phyloP scores from a whole-genome alignment of 2,329 filamentous ascomycete genomes.

The Cordyceps militaris region DNA sequence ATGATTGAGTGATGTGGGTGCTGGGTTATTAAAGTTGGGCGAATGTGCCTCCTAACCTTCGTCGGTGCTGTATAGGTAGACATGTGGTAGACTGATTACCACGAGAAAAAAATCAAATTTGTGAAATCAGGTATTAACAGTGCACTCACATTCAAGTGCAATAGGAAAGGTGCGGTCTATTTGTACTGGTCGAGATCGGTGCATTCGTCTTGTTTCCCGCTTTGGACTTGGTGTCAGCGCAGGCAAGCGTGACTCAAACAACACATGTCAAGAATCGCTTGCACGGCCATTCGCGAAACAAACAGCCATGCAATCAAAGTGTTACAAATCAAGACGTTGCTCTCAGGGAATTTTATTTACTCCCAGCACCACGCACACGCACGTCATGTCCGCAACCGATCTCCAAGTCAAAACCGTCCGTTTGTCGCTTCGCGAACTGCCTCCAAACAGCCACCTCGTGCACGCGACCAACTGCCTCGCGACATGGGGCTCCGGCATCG shows the following conservation, averaged over 20 bases:
- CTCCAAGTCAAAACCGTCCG: neutral
- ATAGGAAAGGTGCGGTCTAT: too few species aligned
- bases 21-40: too few species aligned
- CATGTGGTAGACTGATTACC: too few species aligned
- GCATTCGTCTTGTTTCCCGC: too few species aligned
- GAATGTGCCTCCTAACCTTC: too few species aligned
- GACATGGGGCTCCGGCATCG: constrained; percentile 25
- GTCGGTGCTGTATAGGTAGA: too few species aligned
- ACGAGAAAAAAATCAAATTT: too few species aligned
- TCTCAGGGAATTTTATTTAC: neutral
- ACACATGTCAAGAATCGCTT: neutral
- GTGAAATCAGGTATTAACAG: too few species aligned
- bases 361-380: neutral
- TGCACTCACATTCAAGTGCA: too few species aligned
- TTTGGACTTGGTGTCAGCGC: too few species aligned
- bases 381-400: neutral
- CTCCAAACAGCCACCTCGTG: constrained; percentile 19
- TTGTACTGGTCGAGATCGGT: too few species aligned
- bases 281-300: neutral
- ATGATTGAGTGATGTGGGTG: neutral
- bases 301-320: neutral
- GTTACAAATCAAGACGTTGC: neutral
- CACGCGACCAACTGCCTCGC: constrained; percentile 27
- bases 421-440: neutral
- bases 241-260: neutral